Base-by-base conservation (phyloP, 805 yeast genomes). In the Wickerhamiella brachini region DNA sequence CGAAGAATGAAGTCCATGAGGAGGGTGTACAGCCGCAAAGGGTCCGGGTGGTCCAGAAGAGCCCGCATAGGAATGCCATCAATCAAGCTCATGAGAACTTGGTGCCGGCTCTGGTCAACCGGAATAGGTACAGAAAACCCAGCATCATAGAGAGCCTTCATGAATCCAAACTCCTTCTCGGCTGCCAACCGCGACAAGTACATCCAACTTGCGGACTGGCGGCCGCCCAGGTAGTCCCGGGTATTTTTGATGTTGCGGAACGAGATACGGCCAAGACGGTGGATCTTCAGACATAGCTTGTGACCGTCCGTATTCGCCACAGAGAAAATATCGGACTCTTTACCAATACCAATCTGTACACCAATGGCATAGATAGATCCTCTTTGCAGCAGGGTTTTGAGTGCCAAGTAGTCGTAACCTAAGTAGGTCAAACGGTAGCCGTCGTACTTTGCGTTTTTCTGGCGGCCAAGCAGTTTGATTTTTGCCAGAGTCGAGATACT, bases 321-420 rank as follows among this genome's bases (percentile, higher is more conserved):
- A 12, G 89, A 76, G 65, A 83, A 87, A 61, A 93, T 89, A 69
- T 93, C 98, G 2, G 97, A 88, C 67, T 93, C 98, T 64, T 93
- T 93, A 60, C 98, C 98, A 49, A 93, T 95, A 53, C 97, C 98
- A 58, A 90, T 88, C 9, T 83, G 85, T 45, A 81, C 74, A 17
- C 95, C 97, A 15, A 90, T 77, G 1, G 90, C 82, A 60, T 81
- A 81, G 9, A 93, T 63, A 0, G 86, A 74, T 43, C 81, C 79
- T 57, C 87, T 74, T 61, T 81, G 83, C 56, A 84, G 71, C 80
- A 93, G 78, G 8, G 95, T 76, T 65, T 83, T 87, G 56, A 93
- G 72, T 0, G 97, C 97, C 57, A 93, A 73, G 64, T 85, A 93
- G 67, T 93, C 99, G 66, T 81, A 85, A 3, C 99, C 99, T 47